A percentile compares a stretch with the other conserved stretches of the same genome.
These are phyloP conservation scores for Alternaria tenuissima DNA, from an alignment of 2,329 filamentous ascomycete species.

Conservation along the genomic window DNA sequence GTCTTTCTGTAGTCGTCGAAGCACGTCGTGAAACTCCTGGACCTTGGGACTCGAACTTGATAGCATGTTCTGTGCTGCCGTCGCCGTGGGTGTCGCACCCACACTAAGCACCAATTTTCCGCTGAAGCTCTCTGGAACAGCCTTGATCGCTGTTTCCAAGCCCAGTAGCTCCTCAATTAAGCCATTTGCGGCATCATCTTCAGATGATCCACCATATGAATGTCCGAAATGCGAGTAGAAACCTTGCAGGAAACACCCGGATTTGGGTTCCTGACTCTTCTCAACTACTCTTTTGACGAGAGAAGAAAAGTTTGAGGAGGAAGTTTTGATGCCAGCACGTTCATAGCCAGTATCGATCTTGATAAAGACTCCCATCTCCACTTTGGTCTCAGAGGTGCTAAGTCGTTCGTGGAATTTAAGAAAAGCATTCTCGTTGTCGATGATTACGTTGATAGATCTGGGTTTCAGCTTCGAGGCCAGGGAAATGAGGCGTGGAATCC, in stretches of 20 bases:
- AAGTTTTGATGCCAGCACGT: constrained; percentile 71
- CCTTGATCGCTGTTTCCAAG: constrained; percentile 58
- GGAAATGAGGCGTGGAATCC: constrained; percentile 65
- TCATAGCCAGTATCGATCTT: constrained; percentile 79
- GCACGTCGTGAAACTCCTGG: constrained; percentile 52
- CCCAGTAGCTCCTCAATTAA: constrained; percentile 68
- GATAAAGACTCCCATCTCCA: constrained; percentile 66
- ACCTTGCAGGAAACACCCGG: constrained; percentile 60
- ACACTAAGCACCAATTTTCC: constrained; percentile 67
- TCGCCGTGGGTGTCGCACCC: constrained; percentile 79
- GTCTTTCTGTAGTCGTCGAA: constrained; percentile 48
- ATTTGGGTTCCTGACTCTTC: constrained; percentile 22
- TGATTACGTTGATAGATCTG: constrained; percentile 68
- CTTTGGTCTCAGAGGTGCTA: constrained; percentile 39
- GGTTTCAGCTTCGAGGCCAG: constrained; percentile 64
- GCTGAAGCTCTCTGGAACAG: constrained; percentile 42
- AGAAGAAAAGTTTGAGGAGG: constrained; percentile 56
- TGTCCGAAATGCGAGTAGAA: constrained; percentile 79
- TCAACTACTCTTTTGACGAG: constrained; percentile 60
- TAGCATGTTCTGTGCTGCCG: constrained; percentile 68
- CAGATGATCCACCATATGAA: constrained; percentile 67
- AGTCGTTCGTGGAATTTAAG: constrained; percentile 51
- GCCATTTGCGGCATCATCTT: constrained; percentile 66
- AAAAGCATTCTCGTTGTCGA: constrained; percentile 68
- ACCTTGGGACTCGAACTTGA: constrained; percentile 48